Percentiles rank a stretch among this genome's conserved stretches.
Evolutionary conservation across 2,329 filamentous ascomycete genomes (phyloP).

Genomic region (Mariannaea sp.): DNA sequence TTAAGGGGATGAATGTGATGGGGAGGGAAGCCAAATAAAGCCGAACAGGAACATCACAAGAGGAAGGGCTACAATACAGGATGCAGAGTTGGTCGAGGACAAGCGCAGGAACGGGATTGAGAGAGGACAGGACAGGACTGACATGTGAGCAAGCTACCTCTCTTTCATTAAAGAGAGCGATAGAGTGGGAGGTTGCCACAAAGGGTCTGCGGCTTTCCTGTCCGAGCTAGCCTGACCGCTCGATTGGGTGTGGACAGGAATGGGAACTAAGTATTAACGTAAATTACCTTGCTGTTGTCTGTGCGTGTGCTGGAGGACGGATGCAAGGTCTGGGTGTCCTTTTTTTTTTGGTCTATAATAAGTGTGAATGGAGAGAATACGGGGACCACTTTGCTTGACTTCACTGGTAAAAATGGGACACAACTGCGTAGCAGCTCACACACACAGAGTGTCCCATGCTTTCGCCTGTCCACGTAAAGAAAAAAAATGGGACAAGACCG

Average conservation of each 20-base stretch:
- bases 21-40: slow-evolving; percentile 6
- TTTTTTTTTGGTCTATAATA: no score
- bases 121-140: slow-evolving; percentile 19
- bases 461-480: slow-evolving; percentile 3
- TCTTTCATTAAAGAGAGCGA: slow-evolving; percentile 19
- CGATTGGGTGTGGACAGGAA: background rate
- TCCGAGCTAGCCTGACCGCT: slow-evolving; percentile 21
- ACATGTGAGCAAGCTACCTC: slow-evolving; percentile 36
- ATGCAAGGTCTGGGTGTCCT: background rate
- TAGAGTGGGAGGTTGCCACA: slow-evolving; percentile 29
- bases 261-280: background rate
- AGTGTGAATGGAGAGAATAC: no score
- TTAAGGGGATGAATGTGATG: slow-evolving; percentile 12
- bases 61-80: slow-evolving; percentile 10
- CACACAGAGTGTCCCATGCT: background rate
- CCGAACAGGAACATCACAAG: slow-evolving; percentile 3
- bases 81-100: background rate
- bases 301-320: background rate
- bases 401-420: no score
- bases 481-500: background rate
- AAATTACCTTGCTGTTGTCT: background rate
- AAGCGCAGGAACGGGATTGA: slow-evolving; percentile 9
- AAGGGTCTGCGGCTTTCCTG: slow-evolving; percentile 28
- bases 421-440: background rate
- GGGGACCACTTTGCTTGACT: no score